Conservation (phyloP, 495 filamentous ascomycete species). For the Lindgomyces ingoldianus region DNA sequence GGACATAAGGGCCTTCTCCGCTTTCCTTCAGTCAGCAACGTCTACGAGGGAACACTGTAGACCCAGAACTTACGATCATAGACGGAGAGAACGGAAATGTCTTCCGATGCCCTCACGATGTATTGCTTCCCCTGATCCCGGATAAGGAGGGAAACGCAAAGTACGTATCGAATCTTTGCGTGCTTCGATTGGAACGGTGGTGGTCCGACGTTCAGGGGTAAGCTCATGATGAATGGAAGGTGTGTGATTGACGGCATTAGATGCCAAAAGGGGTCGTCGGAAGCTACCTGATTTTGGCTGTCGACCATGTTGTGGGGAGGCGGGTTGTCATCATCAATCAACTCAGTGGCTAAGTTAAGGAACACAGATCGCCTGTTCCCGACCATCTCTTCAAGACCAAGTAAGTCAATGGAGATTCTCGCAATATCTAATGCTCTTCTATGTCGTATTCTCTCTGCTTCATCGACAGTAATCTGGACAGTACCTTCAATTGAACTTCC, state of each 20-base stretch:
- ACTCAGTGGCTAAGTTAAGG: conserved; percentile 52
- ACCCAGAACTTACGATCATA: conserved; percentile 40
- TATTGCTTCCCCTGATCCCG: conserved; percentile 47
- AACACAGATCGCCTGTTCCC: conserved; percentile 50
- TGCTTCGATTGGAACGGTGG: conserved; percentile 56
- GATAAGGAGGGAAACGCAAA: conserved; percentile 47
- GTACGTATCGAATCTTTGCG: conserved; percentile 55
- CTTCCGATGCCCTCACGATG: conserved; percentile 46
- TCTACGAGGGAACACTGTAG: conserved; percentile 29
- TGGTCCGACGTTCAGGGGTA: conserved; percentile 58
- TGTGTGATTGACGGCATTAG: conserved; percentile 49
- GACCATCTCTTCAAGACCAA: conserved; percentile 55
- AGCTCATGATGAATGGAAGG: conserved; percentile 55
- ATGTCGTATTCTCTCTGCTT: conserved; percentile 41
- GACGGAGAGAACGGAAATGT: conserved; percentile 43
- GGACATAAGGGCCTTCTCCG: conserved; percentile 56
- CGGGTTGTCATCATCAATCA: conserved; percentile 54
- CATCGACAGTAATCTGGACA: conserved; percentile 44
- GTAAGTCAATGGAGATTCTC: conserved; percentile 52
- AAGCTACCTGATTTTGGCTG: conserved; percentile 40
- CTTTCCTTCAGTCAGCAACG: conserved; percentile 43
- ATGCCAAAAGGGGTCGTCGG: conserved; percentile 49
- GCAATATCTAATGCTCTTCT: conserved; percentile 44
- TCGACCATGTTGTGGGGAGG: conserved; percentile 54
- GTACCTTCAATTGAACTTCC: conserved; percentile 47